A percentile compares a stretch with the other conserved stretches of the same genome.
Conservation (phyloP, 805 yeast genomes). For the Cyberlindnera americana region DNA sequence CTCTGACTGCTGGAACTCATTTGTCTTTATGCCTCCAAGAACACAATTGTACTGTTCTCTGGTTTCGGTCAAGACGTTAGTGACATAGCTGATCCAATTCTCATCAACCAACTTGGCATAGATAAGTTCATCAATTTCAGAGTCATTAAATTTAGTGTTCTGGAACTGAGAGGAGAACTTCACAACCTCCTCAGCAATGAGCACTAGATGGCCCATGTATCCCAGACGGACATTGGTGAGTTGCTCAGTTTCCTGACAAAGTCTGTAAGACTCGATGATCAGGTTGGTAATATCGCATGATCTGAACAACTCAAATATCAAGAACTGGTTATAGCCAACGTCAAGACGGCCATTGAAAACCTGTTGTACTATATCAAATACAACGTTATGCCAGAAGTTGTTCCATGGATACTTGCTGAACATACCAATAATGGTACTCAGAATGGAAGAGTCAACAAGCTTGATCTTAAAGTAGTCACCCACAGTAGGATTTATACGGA, state of each 20-base stretch:
- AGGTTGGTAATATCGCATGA: conserved; percentile 55
- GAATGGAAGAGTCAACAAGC: conserved; percentile 58
- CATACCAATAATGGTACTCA: conserved; percentile 58
- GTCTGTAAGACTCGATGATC: conserved; percentile 62
- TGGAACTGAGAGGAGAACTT: conserved; percentile 55
- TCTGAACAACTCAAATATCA: conserved; percentile 58
- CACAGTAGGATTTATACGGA: conserved; percentile 55
- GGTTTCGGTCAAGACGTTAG: conserved; percentile 69
- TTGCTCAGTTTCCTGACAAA: conserved; percentile 58
- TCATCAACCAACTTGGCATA: conserved; percentile 33
- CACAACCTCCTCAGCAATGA: conserved; percentile 94
- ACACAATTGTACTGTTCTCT: conserved; percentile 86
- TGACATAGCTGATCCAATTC: conserved; percentile 72
- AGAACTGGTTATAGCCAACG: conserved; percentile 67
- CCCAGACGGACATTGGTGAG: conserved; percentile 72
- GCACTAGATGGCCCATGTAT: conserved; percentile 92
- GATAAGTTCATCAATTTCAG: conserved; percentile 25
- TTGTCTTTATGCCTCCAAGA: conserved; percentile 55
- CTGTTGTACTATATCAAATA: conserved; percentile 79
- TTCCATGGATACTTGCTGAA: conserved; percentile 79
- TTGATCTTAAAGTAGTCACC: conserved; percentile 74
- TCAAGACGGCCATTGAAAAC: conserved; percentile 72
- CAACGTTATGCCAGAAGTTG: conserved; percentile 81
- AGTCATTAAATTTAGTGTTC: conserved; percentile 25
- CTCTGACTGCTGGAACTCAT: conserved; percentile 24